Evolutionary conservation across 2,329 filamentous ascomycete species (phyloP).

Genomic region (Parastagonospora avenae): DNA sequence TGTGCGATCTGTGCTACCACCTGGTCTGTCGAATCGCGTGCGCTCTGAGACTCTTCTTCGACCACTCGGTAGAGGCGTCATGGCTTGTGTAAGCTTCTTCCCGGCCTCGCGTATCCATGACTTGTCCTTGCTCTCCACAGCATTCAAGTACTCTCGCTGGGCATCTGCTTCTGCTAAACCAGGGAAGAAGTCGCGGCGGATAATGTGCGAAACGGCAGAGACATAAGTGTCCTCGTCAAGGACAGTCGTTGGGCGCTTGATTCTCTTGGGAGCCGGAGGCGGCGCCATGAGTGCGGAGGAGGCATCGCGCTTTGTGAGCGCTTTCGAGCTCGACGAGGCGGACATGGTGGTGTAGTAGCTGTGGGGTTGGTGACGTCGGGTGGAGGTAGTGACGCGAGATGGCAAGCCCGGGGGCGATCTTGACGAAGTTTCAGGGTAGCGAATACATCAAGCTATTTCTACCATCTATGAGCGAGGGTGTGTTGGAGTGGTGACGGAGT

Average conservation of each 20-base stretch:
- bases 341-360: constrained; percentile 22
- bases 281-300: constrained; percentile 84
- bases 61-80: constrained; percentile 73
- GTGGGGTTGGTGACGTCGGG: background rate
- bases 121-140: constrained; percentile 81
- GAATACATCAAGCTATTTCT: background rate
- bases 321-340: constrained; percentile 52
- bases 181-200: constrained; percentile 95
- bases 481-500: constrained; percentile 1
- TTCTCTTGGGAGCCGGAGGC: constrained; percentile 81
- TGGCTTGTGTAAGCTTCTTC: constrained; percentile 66
- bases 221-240: constrained; percentile 95
- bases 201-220: constrained; percentile 87
- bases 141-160: constrained; percentile 91
- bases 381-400: background rate
- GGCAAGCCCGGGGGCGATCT: background rate
- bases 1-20: constrained; percentile 55
- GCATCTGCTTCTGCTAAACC: constrained; percentile 84
- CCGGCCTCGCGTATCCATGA: constrained; percentile 86
- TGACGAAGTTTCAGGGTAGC: background rate
- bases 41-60: constrained; percentile 40
- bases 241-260: constrained; percentile 86
- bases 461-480: background rate
- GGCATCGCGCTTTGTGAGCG: constrained; percentile 68
- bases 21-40: constrained; percentile 22